These are phyloP conservation scores for Aureobasidium sp. DNA, from an alignment of 2,329 filamentous ascomycete genomes.

Conservation along the genomic window DNA sequence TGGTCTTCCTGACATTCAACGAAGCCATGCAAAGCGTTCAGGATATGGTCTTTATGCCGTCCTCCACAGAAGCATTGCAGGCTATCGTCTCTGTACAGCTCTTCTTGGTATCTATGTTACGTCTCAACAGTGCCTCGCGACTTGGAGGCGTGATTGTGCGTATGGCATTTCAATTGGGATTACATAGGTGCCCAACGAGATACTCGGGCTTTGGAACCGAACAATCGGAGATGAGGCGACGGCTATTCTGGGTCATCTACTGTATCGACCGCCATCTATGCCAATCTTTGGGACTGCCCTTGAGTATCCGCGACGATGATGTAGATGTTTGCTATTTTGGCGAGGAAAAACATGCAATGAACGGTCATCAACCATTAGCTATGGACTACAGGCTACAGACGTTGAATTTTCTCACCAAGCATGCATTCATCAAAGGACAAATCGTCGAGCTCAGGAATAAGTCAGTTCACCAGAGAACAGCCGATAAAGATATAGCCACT, in stretches of 20 bases:
- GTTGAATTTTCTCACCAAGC: constrained; percentile 37
- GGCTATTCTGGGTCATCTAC: constrained; percentile 54
- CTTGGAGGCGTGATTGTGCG: constrained; percentile 50
- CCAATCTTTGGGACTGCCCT: constrained; percentile 50
- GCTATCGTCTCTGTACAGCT: constrained; percentile 48
- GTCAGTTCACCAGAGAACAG: constrained; percentile 39
- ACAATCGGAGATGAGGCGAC: constrained; percentile 44
- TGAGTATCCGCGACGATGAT: constrained; percentile 51
- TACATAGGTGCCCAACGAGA: constrained; percentile 52
- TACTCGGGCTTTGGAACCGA: constrained; percentile 44
- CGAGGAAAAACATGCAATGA: constrained; percentile 37
- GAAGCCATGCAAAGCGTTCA: constrained; percentile 46
- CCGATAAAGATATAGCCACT: constrained; percentile 32
- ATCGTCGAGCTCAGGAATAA: constrained; percentile 50
- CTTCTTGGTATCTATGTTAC: constrained; percentile 50
- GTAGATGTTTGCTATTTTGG: constrained; percentile 52
- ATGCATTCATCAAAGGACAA: constrained; percentile 44
- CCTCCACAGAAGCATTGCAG: constrained; percentile 43
- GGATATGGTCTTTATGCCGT: constrained; percentile 41
- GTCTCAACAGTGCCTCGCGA: constrained; percentile 51
- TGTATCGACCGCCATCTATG: constrained; percentile 49
- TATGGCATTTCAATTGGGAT: constrained; percentile 50
- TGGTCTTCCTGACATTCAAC: constrained; percentile 45
- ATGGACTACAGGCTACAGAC: constrained; percentile 13
- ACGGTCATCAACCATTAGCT: constrained; percentile 14